These are phyloP conservation scores for Pseudocercospora fijiensis DNA, from an alignment of 2,329 filamentous ascomycete genomes.

Conservation along the genomic window DNA sequence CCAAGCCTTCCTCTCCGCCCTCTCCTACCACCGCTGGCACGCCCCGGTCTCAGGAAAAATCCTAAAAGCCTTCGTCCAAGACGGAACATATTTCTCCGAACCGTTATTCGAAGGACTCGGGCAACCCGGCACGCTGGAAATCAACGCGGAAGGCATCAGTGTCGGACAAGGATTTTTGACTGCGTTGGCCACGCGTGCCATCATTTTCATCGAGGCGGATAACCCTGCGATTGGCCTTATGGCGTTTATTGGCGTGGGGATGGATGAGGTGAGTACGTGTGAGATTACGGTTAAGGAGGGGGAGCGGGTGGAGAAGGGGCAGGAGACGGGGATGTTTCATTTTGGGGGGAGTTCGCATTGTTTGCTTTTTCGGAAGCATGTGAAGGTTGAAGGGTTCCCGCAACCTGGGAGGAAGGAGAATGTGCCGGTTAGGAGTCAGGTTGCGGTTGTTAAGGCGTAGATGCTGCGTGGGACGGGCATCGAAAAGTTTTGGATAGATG, in stretches of 20 bases:
- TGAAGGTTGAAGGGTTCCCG: conserved; percentile 45
- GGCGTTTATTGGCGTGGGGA: conserved; percentile 69
- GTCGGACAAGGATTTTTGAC: conserved; percentile 63
- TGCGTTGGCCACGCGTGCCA: conserved; percentile 64
- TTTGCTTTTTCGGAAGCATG: conserved; percentile 62
- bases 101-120: conserved; percentile 52
- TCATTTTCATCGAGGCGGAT: conserved; percentile 71
- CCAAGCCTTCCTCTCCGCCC: conserved; percentile 66
- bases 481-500: not conserved
- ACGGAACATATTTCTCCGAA: conserved; percentile 69
- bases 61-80: conserved; percentile 56
- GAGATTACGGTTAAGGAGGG: conserved; percentile 68
- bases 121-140: conserved; percentile 40
- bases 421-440: conserved; percentile 40
- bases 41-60: conserved; percentile 64
- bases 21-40: conserved; percentile 73
- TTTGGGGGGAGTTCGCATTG: conserved; percentile 73
- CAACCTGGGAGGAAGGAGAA: conserved; percentile 38
- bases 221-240: conserved; percentile 66
- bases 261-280: conserved; percentile 69
- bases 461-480: not conserved
- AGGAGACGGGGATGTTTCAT: conserved; percentile 76
- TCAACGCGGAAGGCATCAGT: conserved; percentile 47
- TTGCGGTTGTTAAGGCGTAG: conserved; percentile 38
- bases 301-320: conserved; percentile 65